A percentile compares a stretch with the other conserved stretches of the same genome.
Evolutionary conservation across 169 alveolate species (phyloP).

Genomic region (Cyclospora cayetanensis): DNA sequence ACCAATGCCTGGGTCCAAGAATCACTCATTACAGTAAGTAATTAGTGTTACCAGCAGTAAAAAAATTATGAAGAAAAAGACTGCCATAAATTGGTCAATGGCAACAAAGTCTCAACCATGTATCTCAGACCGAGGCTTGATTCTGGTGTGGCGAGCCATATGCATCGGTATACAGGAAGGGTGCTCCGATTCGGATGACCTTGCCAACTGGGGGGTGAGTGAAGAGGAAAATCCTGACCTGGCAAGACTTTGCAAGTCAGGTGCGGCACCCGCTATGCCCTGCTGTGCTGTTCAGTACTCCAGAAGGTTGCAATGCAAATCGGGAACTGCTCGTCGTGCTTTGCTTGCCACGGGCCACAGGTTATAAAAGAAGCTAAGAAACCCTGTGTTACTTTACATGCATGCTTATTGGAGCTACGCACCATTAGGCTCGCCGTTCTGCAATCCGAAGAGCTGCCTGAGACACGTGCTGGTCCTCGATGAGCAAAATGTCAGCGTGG

Average conservation of each 20-base stretch:
- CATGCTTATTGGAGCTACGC: background rate
- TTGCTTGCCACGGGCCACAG: too few species aligned
- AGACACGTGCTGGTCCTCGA: conserved; percentile 47
- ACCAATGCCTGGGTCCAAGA: conserved; percentile 67
- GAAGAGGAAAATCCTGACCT: conserved; percentile 49
- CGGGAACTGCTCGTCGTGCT: too few species aligned
- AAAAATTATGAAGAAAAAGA: too few species aligned
- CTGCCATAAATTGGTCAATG: too few species aligned
- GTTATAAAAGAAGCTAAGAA: background rate
- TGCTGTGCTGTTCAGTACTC: too few species aligned
- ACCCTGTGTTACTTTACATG: background rate
- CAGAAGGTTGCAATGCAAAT: too few species aligned
- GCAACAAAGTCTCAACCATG: too few species aligned
- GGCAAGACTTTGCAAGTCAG: conserved; percentile 51
- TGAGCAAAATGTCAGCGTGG: conserved; percentile 18
- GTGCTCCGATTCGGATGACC: conserved; percentile 64
- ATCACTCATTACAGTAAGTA: conserved; percentile 55
- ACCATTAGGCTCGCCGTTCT: conserved; percentile 37
- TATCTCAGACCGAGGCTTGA: background rate
- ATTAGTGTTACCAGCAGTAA: too few species aligned
- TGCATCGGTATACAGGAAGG: conserved; percentile 42
- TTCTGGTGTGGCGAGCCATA: background rate
- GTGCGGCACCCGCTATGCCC: too few species aligned
- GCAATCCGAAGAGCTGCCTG: conserved; percentile 56
- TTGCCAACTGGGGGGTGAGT: conserved; percentile 28